Percentiles rank a stretch among this genome's conserved stretches.
phyloP scores from a whole-genome alignment of 2,329 filamentous ascomycete species.

The Colletotrichum eleusines region DNA sequence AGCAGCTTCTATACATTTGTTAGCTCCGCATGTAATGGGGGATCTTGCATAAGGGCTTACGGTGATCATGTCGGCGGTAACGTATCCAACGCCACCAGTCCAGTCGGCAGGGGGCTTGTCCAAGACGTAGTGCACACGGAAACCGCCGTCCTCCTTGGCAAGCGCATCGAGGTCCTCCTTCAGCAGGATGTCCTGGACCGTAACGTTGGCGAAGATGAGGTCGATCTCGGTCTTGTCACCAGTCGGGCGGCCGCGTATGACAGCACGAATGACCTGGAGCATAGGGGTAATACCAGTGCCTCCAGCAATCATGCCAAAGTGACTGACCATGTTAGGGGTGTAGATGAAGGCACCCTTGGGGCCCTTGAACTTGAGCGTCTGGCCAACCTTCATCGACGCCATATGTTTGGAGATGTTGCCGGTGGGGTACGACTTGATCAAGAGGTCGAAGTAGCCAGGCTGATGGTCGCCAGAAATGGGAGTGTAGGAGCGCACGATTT shows the following conservation, averaged over 20 bases:
- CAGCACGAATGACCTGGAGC: slow-evolving; percentile 94
- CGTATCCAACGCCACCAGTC: slow-evolving; percentile 93
- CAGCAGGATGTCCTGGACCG: slow-evolving; percentile 90
- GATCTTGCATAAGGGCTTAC: slow-evolving; percentile 57
- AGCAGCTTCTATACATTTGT: slow-evolving; percentile 73
- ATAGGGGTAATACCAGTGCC: slow-evolving; percentile 98
- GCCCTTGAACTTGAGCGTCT: slow-evolving; percentile 89
- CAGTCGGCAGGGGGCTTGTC: slow-evolving; percentile 95
- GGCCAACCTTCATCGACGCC: slow-evolving; percentile 83
- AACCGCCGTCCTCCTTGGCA: slow-evolving; percentile 79
- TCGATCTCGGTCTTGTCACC: slow-evolving; percentile 92
- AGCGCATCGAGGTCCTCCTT: slow-evolving; percentile 90
- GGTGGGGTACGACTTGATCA: slow-evolving; percentile 97
- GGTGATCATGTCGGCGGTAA: slow-evolving; percentile 95
- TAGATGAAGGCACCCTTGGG: slow-evolving; percentile 99
- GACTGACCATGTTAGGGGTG: slow-evolving; percentile 94
- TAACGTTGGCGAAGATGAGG: slow-evolving; percentile 97
- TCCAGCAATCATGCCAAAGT: slow-evolving; percentile 98
- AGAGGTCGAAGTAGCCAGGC: slow-evolving; percentile 91
- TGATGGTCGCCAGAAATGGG: slow-evolving; percentile 91
- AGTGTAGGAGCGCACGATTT: slow-evolving; percentile 92
- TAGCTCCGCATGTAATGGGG: slow-evolving; percentile 47
- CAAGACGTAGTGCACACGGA: slow-evolving; percentile 93
- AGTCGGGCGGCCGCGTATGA: slow-evolving; percentile 81
- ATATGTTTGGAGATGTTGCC: slow-evolving; percentile 98